Percentiles rank a stretch among this genome's conserved stretches.
phyloP scores from a whole-genome alignment of 495 filamentous ascomycete genomes.

The Xanthoparmelia taractica region DNA sequence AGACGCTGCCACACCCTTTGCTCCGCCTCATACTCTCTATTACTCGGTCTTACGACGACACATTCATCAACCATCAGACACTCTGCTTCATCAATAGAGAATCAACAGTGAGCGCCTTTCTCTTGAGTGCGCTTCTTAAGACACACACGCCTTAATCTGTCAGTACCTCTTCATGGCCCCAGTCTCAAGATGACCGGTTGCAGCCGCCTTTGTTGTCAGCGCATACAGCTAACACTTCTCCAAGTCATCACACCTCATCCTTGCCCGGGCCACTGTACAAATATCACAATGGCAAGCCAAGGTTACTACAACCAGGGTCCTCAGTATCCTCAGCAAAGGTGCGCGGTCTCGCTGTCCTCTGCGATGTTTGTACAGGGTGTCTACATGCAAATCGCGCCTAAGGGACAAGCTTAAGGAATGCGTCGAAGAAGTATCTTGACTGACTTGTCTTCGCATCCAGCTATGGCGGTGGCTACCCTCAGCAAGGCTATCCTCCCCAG shows the following conservation, averaged over 20 bases:
- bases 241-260: constrained; percentile 2
- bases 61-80: neutral
- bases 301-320: constrained; percentile 37
- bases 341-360: constrained; percentile 21
- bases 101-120: neutral
- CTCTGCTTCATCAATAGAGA: constrained; percentile 1
- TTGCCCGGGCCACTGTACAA: neutral
- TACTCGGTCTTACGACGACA: neutral
- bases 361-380: neutral
- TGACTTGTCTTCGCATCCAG: constrained; percentile 16
- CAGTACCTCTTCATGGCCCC: constrained; percentile 1
- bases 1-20: neutral
- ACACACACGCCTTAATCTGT: neutral
- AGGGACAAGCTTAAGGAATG: neutral
- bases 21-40: neutral
- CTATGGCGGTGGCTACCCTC: constrained; percentile 28
- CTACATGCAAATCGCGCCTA: neutral
- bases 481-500: constrained; percentile 33
- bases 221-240: constrained; percentile 7
- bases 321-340: constrained; percentile 36
- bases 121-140: neutral
- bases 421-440: neutral
- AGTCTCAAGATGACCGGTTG: constrained; percentile 3
- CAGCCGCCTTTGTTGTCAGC: neutral
- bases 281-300: constrained; percentile 39